Evolutionary conservation across 805 yeast genomes (phyloP).

Genomic region (Candida suzukii): DNA sequence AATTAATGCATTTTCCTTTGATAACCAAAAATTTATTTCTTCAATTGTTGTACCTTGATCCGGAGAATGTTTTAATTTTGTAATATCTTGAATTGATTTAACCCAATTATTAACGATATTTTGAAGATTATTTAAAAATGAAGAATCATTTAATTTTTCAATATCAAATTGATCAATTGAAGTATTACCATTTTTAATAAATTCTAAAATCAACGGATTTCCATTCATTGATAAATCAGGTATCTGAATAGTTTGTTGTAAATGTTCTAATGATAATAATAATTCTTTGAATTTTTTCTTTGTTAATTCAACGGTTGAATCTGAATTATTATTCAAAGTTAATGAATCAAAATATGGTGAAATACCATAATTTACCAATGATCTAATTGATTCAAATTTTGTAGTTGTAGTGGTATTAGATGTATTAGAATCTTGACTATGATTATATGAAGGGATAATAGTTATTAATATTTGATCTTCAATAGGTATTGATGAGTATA

Average conservation of each 20-base stretch:
- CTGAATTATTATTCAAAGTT: constrained; percentile 14
- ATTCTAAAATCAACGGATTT: constrained; percentile 43
- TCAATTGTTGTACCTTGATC: constrained; percentile 49
- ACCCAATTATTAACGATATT: constrained; percentile 69
- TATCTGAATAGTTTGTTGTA: constrained; percentile 59
- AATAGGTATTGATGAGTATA: background rate
- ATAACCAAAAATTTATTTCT: constrained; percentile 74
- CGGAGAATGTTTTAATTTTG: constrained; percentile 46
- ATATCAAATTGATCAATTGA: background rate
- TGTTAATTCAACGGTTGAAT: constrained; percentile 30
- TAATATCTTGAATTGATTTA: constrained; percentile 48
- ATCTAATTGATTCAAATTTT: constrained; percentile 44
- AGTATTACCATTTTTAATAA: constrained; percentile 5
- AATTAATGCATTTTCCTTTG: constrained; percentile 54
- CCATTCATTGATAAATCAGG: constrained; percentile 53
- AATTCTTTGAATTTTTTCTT: constrained; percentile 64
- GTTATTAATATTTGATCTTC: background rate
- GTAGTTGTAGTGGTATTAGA: too few relatives aligned
- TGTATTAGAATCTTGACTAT: background rate
- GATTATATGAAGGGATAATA: background rate
- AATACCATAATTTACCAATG: constrained; percentile 56
- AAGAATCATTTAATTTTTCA: constrained; percentile 38
- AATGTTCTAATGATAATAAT: constrained; percentile 55
- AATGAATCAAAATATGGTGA: constrained; percentile 59
- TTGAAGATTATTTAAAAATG: constrained; percentile 64